Base-by-base conservation (phyloP, 495 filamentous ascomycete genomes). In the Letharia columbiana region DNA sequence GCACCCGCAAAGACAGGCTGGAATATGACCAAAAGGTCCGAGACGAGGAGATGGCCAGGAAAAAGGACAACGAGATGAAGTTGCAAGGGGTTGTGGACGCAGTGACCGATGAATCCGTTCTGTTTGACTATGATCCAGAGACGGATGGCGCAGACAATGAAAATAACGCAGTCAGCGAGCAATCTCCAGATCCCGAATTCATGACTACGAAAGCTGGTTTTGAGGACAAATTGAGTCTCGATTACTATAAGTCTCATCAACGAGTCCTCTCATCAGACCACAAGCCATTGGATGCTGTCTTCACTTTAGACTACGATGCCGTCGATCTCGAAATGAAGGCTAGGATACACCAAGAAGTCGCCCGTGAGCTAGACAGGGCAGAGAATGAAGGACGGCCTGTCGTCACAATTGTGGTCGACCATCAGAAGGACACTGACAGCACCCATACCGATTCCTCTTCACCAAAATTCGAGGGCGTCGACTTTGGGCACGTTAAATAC, bases 251-350 rank as follows among this genome's bases (percentile, higher is more conserved):
- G 4, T 91, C 93, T 4, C 90, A 96, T 71, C 92, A 96, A 73
- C 84, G 89, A 35, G 85, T 98, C 18, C 80, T 89, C 17, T 95
- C 95, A 3, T 97, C 93, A 7, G 95, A 99, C 73, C 95, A 99
- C 74, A 99, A 99, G 74, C 95, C 95, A 0, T 72, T 98, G 13
- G 83, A 84, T 66, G 89, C 90, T 12, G 76, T 89, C 3, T 98
- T 97, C 69, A 87, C 82, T 0, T 73, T 99, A 4, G 84, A 84
- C 23, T 96, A 91, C 72, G 89, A 96, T 66, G 88, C 89, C 5
- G 91, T 95, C 9, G 86, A 92, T 12, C 85, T 91, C 0, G 86
- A 91, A 23, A 77, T 95, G 35, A 96, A 92, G 73, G 82, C 89
- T 11, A 88, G 86, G 67, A 79, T 98, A 7, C 89, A 96, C 62